phyloP scores from a whole-genome alignment of 75 land plant genomes.

The Gnetum montanum region DNA sequence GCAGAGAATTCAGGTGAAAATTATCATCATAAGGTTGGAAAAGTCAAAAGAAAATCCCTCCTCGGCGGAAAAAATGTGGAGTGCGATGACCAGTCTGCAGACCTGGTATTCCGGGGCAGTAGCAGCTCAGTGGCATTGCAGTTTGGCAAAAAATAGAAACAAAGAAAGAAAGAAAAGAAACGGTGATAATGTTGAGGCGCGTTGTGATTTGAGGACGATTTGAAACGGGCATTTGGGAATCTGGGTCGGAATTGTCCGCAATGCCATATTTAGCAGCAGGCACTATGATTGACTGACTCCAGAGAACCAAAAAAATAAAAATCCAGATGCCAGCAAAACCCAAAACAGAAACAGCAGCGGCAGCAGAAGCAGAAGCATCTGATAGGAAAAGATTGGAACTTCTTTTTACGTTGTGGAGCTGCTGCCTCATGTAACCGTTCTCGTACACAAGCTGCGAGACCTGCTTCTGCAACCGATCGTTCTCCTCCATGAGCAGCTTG shows the following conservation, averaged over 20 bases:
- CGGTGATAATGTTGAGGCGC: no score
- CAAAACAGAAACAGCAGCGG: not conserved
- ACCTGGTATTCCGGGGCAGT: no score
- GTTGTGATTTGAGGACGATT: not conserved
- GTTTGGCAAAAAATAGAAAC: no score
- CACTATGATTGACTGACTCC: not conserved
- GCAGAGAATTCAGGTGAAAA: no score
- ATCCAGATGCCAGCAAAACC: not conserved
- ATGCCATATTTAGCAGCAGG: not conserved
- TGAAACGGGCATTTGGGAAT: not conserved
- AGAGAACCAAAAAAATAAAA: not conserved
- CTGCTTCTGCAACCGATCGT: slow-evolving; percentile 67
- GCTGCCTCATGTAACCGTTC: slow-evolving; percentile 62
- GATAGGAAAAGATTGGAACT: not conserved
- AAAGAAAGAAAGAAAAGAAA: no score
- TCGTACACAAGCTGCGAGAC: slow-evolving; percentile 63
- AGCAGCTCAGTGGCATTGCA: no score
- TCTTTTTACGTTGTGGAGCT: slow-evolving; percentile 38
- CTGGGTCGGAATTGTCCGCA: not conserved
- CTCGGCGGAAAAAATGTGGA: no score
- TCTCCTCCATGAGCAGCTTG: slow-evolving; percentile 78
- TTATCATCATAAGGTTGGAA: no score
- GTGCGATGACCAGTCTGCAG: no score
- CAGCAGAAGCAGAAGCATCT: no score
- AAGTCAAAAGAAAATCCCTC: no score